Evolutionary conservation across 305 asterid species (phyloP).

Genomic region (Striga hermonthica): DNA sequence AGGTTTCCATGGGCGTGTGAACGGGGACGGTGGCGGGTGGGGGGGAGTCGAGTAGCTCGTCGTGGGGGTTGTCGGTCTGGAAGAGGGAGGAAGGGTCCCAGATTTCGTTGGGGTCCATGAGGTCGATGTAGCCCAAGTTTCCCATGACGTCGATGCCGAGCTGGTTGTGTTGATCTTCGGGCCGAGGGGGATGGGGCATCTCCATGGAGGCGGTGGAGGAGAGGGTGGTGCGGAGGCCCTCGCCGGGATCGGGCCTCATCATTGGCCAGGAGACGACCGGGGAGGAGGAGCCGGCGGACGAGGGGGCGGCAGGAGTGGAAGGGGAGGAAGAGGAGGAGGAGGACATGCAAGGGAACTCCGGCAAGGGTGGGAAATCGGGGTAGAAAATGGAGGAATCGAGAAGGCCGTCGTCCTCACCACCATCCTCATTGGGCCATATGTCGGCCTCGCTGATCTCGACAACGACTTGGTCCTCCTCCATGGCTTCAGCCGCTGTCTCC

Average conservation of each 20-base stretch:
- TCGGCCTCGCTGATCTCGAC: constrained; percentile 24
- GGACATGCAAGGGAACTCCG: constrained; percentile 93
- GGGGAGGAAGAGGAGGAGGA: constrained; percentile 83
- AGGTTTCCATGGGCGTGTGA: too few species aligned
- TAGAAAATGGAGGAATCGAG: constrained; percentile 50
- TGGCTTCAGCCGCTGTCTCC: too few species aligned
- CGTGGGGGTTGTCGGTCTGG: constrained; percentile 44
- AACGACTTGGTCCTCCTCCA: background rate
- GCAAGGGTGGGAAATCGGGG: constrained; percentile 60
- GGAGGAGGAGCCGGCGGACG: constrained; percentile 32
- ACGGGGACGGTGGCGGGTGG: background rate
- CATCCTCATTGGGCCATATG: constrained; percentile 37
- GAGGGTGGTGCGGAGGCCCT: constrained; percentile 27
- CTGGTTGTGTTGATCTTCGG: constrained; percentile 23
- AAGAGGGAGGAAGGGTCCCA: constrained; percentile 77
- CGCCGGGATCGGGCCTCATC: constrained; percentile 23
- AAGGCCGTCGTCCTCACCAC: constrained; percentile 24
- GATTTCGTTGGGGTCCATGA: constrained; percentile 52
- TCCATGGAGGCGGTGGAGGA: constrained; percentile 56
- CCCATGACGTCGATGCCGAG: constrained; percentile 51
- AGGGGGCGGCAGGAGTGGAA: constrained; percentile 37
- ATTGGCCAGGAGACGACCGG: constrained; percentile 46
- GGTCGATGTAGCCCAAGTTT: constrained; percentile 73
- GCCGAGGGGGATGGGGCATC: constrained; percentile 35
- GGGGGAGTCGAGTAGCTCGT: constrained; percentile 9